Evolutionary conservation across 2,329 filamentous ascomycete species (phyloP), one percentile per base, ranked within the genome.

Genomic region (Alternaria arborescens): DNA sequence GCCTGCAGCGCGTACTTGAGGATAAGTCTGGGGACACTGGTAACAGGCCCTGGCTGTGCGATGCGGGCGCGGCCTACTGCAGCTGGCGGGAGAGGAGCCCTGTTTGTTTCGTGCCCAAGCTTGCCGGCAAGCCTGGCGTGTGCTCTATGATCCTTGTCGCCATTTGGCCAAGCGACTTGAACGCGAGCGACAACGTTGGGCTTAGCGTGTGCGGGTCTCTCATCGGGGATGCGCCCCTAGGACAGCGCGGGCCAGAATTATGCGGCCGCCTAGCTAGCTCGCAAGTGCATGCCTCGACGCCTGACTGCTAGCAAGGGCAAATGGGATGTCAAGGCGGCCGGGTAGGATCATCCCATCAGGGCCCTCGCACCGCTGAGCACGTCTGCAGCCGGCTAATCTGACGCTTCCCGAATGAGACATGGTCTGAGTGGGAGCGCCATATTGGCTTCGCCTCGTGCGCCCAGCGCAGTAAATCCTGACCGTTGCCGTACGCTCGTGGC

Each of bases 1-100:
- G 69, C 67, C 69, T 71, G 72, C 70, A 71, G 73, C 68, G 71
- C 69, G 71, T 77, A 77, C 75, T 76, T 77, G 73, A 77, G 67
- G 71, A 67, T 60, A 66, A 68, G 68, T 66, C 67, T 70, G 62
- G 71, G 71, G 70, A 68, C 65, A 66, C 62, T 67, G 67, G 63
- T 72, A 71, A 40, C 46, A 68, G 64, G 69, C 68, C 71, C 71
- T 72, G 69, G 73, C 71, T 72, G 72, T 72, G 73, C 72, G 68
- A 66, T 71, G 72, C 70, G 70, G 64, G 68, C 59, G 72, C 73
- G 75, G 74, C 69, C 69, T 71, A 71, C 72, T 74, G 74, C 76
- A 76, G 72, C 63, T 60, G 62, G 70, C 69, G 69, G 68, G 66
- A 69, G 65, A 71, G 69, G 57, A 61, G 66, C 66, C 69, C 69